Base-by-base conservation (phyloP, 371 early-diverging fungal genomes). In the Circinella minor region DNA sequence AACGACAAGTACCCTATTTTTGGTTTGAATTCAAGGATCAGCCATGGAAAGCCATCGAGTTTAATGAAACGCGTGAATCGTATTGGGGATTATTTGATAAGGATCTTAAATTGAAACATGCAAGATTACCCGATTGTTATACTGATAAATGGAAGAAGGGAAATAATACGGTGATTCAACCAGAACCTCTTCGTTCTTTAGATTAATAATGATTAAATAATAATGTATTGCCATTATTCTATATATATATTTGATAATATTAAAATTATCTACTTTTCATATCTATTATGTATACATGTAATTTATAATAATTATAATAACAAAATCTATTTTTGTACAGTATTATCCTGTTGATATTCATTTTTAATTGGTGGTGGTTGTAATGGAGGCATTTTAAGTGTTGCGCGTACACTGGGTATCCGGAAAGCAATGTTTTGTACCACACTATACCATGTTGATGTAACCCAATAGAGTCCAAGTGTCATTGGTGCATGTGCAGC, bases 401-500 rank as follows among this genome's bases (percentile, higher is more conserved):
- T 20, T 43, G 39, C 48, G 62, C 85, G 68, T 15, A 87, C 74
- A 4, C 47, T 36, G 36, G 85, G 82, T 65, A 81, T 67, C 67
- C 80, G 79, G 69, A 90, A 88, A 15, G 82, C 74, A 5, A 88
- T 15, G 65, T 88, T 89, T 69, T 90, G 91, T 15, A 72, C 63
- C 0, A 88, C 82, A 68, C 89, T 89, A 65, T 87, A 90, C 72
- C 85, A 84, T 9, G 82, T 80, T 13, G 91, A 91, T 0, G 89
- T 81, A 10, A 85, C 51, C 91, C 91, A 91, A 61, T 88, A 91
- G 1, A 90, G 59, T 18, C 89, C 84, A 15, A 91, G 77, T 17
- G 87, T 85, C 88, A 87, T 86, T 5, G 94, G 94, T 1, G 88
- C 87, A 62, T 91, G 84, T 8, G 92, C 82, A 9, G 93, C 90